Evolutionary conservation across 2,329 filamentous ascomycete genomes (phyloP), one percentile per base, ranked within the genome.

Genomic region (Cercospora janseana): DNA sequence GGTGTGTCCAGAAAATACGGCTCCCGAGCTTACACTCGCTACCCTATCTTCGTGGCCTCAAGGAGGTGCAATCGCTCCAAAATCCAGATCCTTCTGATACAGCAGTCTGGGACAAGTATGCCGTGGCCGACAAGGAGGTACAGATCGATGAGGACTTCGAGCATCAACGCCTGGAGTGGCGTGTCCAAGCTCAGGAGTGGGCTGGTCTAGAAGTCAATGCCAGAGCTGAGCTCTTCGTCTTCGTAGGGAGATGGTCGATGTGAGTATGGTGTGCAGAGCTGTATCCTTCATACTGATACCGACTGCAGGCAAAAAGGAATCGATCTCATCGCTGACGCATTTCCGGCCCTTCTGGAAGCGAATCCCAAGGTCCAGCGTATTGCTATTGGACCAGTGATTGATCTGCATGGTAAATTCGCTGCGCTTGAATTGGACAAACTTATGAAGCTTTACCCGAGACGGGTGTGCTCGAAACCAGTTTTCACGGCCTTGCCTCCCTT

Each of bases 1-100:
- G 82, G 82, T 52, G 82, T 85, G 1, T 82, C 79, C 1, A 81
- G 79, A 53, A 85, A 85, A 62, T 85, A 85, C 56, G 81, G 82
- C 5, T 80, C 81, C 59, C 76, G 82, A 12, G 80, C 80, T 3
- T 81, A 79, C 59, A 80, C 80, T 34, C 73, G 82, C 26, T 85
- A 85, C 62, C 81, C 82, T 3, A 84, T 85, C 50, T 83, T 85
- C 67, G 82, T 82, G 79, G 80, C 29, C 65, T 83, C 44, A 76
- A 77, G 54, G 78, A 77, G 60, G 77, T 84, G 45, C 79, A 80
- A n/a, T 76, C 79, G 42, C 69, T 85, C 27, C 81, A 81, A 1
- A 84, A 85, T 57, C 81, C 81, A 1, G 81, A 84, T 62, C 81
- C 81, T 2, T 78, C 78, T 1, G 81, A 84, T 63, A 81, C 78